Evolutionary conservation across 2,329 filamentous ascomycete species (phyloP).

Genomic region (Cryphonectria radicalis): DNA sequence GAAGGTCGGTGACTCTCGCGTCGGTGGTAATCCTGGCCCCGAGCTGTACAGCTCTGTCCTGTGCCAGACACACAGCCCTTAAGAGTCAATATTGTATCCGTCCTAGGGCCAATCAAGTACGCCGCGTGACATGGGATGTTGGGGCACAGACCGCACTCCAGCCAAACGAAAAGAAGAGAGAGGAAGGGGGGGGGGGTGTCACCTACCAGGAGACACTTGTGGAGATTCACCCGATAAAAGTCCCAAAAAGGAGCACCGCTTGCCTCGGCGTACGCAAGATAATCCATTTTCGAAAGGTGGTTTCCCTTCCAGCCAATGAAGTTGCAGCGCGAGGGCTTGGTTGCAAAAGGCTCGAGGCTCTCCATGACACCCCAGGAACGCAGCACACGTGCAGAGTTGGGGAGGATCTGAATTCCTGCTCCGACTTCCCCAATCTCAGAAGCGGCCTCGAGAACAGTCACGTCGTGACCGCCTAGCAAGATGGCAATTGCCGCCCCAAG

Average conservation of each 20-base stretch:
- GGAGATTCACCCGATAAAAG: constrained; percentile 58
- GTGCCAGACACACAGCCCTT: neutral
- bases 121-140: neutral
- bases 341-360: constrained; percentile 44
- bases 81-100: neutral
- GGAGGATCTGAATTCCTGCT: constrained; percentile 56
- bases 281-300: constrained; percentile 52
- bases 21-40: constrained; percentile 51
- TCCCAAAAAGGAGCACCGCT: constrained; percentile 53
- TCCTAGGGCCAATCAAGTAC: neutral
- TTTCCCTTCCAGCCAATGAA: constrained; percentile 59
- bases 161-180: too few relatives aligned
- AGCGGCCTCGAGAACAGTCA: constrained; percentile 53
- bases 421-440: constrained; percentile 51
- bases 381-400: constrained; percentile 52
- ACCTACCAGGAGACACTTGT: constrained; percentile 46
- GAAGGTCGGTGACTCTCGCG: constrained; percentile 42
- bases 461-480: constrained; percentile 49
- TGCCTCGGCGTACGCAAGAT: constrained; percentile 43
- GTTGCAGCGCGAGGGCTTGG: constrained; percentile 48
- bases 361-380: constrained; percentile 53
- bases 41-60: constrained; percentile 49
- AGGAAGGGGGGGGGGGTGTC: too few relatives aligned
- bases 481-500: constrained; percentile 54
- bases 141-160: too few relatives aligned